Percentiles rank a stretch among this genome's conserved stretches.
Conservation (phyloP, 163 green algal genomes). For the Chlorella variabilis region DNA sequence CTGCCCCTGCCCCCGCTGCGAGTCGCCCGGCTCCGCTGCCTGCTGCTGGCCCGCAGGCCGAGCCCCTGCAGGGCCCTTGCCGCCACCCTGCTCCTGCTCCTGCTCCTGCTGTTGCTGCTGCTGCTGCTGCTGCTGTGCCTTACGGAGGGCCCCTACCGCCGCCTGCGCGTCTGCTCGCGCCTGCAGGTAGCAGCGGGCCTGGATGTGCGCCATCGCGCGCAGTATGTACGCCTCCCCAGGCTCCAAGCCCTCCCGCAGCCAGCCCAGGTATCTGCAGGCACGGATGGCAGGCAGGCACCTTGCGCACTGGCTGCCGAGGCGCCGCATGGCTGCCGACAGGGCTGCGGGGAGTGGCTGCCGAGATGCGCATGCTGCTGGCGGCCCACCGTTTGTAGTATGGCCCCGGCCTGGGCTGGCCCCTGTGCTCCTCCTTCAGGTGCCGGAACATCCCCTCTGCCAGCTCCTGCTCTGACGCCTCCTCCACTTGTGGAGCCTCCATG, state of each 20-base stretch:
- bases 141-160: constrained; percentile 19
- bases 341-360: no score
- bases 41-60: no score
- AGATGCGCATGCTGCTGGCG: no score
- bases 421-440: constrained; percentile 20
- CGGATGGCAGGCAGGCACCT: background rate
- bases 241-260: constrained; percentile 41
- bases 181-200: constrained; percentile 56
- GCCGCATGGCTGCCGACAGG: no score
- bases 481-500: background rate
- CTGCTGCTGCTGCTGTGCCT: background rate
- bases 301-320: no score
- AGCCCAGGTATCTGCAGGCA: constrained; percentile 37
- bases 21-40: background rate
- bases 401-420: constrained; percentile 1
- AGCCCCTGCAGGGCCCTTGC: no score
- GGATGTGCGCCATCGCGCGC: constrained; percentile 26
- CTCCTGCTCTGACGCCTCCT: constrained; percentile 1
- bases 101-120: background rate
- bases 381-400: constrained; percentile 34
- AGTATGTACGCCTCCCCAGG: constrained; percentile 34
- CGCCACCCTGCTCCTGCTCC: no score
- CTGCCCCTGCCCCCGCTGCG: background rate
- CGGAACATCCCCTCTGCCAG: constrained; percentile 39
- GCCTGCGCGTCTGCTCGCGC: constrained; percentile 38